Evolutionary conservation across 2,329 filamentous ascomycete genomes (phyloP), one percentile per base, ranked within the genome.

Genomic region (Diaporthe australafricana): DNA sequence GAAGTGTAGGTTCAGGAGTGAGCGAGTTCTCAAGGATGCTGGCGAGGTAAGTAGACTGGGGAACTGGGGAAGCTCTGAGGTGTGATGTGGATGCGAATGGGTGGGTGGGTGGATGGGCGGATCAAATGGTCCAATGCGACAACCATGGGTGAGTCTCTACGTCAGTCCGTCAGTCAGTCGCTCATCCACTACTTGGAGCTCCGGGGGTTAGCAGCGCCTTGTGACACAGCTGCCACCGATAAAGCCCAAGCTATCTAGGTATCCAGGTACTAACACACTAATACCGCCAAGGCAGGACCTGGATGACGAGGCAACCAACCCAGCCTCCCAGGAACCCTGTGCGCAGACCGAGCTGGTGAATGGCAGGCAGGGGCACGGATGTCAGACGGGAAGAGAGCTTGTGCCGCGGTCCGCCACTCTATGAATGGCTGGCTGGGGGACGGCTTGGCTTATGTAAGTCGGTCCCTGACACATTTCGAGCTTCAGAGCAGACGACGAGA

Each of bases 31-130:
- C 35, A 66, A 30, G 56, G 25, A 48, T 52, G 53, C 32, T 50
- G 52, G 55, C 63, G 57, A 62, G 47, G 68, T 25, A 30, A 47
- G 47, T 45, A 53, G 50, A 30, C 7, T 38, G 57, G 35, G 56
- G 35, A 52, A 70, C 68, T 55, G 68, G 60, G 67, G 70, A 72
- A 72, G 70, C 70, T 72, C 67, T 50, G 53, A 69, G 42, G 67
- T 69, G 67, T 45, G 42, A 30, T 50, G 67, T 69, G 67, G 67
- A 60, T 52, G 67, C 35, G 45, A 40, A 69, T 50, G 32, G 32
- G 14, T 57, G 32, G 30, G 50, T 47, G 45, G 53, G 25, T 69
- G 52, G 30, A 32, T 22, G 53, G 52, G 45, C 32, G 32, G 63
- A 38, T 45, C 47, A 35, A 12, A 22, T 53, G 62, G 62, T 67